Evolutionary conservation across 1,139 yeast species (phyloP).

Genomic region (Taiozyma onychis): DNA sequence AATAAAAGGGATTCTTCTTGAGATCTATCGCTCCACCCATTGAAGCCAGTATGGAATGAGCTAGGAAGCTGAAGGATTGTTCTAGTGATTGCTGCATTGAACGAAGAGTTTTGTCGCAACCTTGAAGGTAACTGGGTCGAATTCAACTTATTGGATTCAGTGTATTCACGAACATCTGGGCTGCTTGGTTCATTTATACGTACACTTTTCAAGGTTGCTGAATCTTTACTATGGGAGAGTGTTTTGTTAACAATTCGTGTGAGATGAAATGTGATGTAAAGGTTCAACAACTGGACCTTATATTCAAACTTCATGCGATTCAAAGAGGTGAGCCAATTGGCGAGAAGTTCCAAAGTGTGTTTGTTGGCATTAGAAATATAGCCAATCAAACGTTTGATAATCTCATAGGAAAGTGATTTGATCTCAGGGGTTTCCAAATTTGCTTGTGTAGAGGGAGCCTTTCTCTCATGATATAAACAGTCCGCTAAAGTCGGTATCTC

Average conservation of each 20-base stretch:
- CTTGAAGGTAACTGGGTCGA: constrained; percentile 4
- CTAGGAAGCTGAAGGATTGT: constrained; percentile 10
- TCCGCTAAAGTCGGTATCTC: constrained; percentile 55
- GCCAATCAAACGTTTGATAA: constrained; percentile 63
- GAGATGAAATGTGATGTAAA: constrained; percentile 61
- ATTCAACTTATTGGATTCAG: constrained; percentile 17
- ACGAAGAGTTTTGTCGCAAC: neutral
- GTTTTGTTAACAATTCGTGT: constrained; percentile 30
- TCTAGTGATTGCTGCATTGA: neutral
- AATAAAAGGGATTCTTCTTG: constrained; percentile 1
- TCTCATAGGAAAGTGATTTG: constrained; percentile 52
- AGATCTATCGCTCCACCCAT: constrained; percentile 15
- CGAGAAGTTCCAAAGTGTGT: constrained; percentile 38
- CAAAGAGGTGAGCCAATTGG: constrained; percentile 53
- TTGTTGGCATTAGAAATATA: constrained; percentile 48
- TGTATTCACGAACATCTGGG: constrained; percentile 12
- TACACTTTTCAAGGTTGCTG: neutral
- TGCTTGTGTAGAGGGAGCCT: neutral
- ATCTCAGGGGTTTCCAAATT: constrained; percentile 44
- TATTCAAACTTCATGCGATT: constrained; percentile 34
- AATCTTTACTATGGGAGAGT: neutral
- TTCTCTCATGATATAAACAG: constrained; percentile 34
- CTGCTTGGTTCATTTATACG: constrained; percentile 2
- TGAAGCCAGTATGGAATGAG: constrained; percentile 13
- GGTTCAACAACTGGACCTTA: constrained; percentile 52